Base-by-base conservation (phyloP, 148 eudicot genomes). In the Amaranthus palmeri region DNA sequence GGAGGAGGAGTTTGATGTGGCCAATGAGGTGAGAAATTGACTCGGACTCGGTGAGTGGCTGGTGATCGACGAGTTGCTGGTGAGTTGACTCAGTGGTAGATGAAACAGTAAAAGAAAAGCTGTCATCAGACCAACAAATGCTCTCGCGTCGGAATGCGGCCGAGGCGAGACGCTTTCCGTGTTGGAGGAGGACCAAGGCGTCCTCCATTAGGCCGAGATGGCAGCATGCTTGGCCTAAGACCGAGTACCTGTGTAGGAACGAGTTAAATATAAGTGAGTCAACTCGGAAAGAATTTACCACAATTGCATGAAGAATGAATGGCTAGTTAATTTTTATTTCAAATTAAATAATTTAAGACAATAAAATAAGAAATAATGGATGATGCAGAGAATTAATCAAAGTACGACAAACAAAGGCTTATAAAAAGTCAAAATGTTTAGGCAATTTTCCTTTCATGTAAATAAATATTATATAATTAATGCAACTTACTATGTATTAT, bases 171-270 rank as follows among this genome's bases (percentile, higher is more conserved):
- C 96, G 99, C 77, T 92, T 95, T 1, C 96, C 96, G 73, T 93
- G 93, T 75, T 92, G 99, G 58, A 95, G 90, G 68, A 95, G 93
- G 9, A 86, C 87, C 89, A 92, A 76, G 13, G 99, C 99, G 67
- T 92, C 99, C 74, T 95, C 97, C 99, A 95, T 95, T 54, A 95
- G 61, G 2, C 99, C 97, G 9, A 95, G 75, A 72, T 92, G 96
- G 82, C 92, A 85, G 63, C 99, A 95, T 5, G 99, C 99, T 81
- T 92, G 99, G 4, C 99, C 99, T 11, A 95, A 63, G 4, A 95
- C 92, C 77, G 84, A 76, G 81, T 95, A 95, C 79, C 99, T 95
- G 85, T 36, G 65, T 40, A n/a, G 36, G 36, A 1, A 25, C 36
- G 36, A 25, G 36, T 25, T 25, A 25, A 25, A 25, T 25, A 25